Evolutionary conservation across 306 rosid genomes (phyloP).

Genomic region (Glycyrrhiza uralensis): DNA sequence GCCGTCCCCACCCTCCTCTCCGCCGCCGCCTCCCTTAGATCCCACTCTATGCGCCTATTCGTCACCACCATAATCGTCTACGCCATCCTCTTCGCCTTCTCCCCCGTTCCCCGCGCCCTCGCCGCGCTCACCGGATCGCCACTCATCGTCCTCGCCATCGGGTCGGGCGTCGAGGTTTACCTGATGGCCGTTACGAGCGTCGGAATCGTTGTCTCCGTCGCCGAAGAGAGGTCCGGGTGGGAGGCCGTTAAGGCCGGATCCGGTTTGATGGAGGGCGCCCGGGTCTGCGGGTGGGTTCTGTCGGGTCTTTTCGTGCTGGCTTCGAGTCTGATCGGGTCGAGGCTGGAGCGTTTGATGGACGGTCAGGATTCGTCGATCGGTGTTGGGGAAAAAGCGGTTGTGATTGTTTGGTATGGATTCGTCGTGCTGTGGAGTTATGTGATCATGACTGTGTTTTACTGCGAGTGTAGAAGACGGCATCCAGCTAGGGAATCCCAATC

Average conservation of each 20-base stretch:
- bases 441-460: slow-evolving; percentile 57
- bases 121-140: slow-evolving; percentile 17
- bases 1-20: slow-evolving; percentile 32
- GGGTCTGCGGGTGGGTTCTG: slow-evolving; percentile 50
- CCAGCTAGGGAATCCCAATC: slow-evolving; percentile 15
- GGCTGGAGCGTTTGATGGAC: slow-evolving; percentile 41
- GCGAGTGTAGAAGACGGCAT: slow-evolving; percentile 54
- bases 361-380: slow-evolving; percentile 33
- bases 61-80: slow-evolving; percentile 55
- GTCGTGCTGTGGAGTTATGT: slow-evolving; percentile 58
- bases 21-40: slow-evolving; percentile 24
- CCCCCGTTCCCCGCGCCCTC: slow-evolving; percentile 26
- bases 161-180: slow-evolving; percentile 46
- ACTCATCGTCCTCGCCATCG: slow-evolving; percentile 2
- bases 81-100: slow-evolving; percentile 42
- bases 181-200: slow-evolving; percentile 60
- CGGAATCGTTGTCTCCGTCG: slow-evolving; percentile 57
- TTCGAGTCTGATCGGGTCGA: slow-evolving; percentile 40
- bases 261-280: slow-evolving; percentile 46
- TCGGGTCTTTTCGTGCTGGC: slow-evolving; percentile 42
- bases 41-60: slow-evolving; percentile 39
- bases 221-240: slow-evolving; percentile 64
- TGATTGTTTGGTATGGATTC: slow-evolving; percentile 46
- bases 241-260: slow-evolving; percentile 58
- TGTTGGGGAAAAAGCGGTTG: slow-evolving; percentile 32